Base-by-base conservation (phyloP, 2,329 filamentous ascomycete genomes). In the Aureobasidium subglaciale region DNA sequence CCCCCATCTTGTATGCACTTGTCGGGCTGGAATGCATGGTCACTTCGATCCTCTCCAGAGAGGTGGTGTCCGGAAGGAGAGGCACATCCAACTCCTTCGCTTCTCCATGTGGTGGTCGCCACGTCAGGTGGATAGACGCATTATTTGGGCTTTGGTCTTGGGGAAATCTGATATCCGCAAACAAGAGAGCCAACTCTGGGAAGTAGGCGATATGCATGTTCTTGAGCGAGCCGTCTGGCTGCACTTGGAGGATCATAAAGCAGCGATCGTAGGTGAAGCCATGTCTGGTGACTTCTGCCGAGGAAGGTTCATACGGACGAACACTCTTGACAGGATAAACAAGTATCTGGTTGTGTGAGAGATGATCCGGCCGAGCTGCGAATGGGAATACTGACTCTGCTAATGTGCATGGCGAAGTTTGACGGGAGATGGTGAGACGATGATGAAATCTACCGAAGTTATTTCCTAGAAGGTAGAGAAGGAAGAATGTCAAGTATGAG, bases 251-350 rank as follows among this genome's bases (percentile, higher is more conserved):
- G 5, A 77, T 61, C 72, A 77, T 70, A 58, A 67, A 71, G 18
- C 62, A 66, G 58, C 75, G 65, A 59, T 78, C 75, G 58, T 75
- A 70, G 25, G 70, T 64, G 56, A 77, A 74, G 58, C 75, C 75
- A 65, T 73, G 63, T 56, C 67, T 68, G 8, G 74, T 75, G 16
- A 73, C 69, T 43, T 69, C 60, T 15, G 71, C 70, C 35, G 65
- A 63, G 2, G 67, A 63, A 24, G 74, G 63, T 18, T 70, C 67
- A 5, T 71, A 66, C 2, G 64, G 67, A 15, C 73, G 70, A 6
- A 77, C 65, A 13, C 73, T 73, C 61, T 78, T 78, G 65, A 78
- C 73, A 2, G 75, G 75, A 57, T 78, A 78, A 5, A 71, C 67
- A 56, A 73, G 74, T 13, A 77, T 69, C 69, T 75, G 10, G 15